Evolutionary conservation across 169 alveolate genomes (phyloP).

Genomic region (Plasmodium malariae): DNA sequence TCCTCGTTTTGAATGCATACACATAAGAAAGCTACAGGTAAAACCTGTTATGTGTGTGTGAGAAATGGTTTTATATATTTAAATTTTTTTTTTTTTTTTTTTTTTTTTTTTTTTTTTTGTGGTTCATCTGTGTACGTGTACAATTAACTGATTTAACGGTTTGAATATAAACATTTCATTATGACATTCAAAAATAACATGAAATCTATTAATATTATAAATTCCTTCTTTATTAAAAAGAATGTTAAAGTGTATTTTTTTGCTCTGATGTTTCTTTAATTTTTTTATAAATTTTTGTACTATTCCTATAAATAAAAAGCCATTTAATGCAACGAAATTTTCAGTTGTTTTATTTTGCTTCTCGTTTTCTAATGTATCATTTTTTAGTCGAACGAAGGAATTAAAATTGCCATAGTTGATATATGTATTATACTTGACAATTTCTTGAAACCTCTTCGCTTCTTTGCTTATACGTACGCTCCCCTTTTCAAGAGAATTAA

Average conservation of each 20-base stretch:
- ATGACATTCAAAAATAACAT: constrained; percentile 18
- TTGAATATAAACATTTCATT: constrained; percentile 34
- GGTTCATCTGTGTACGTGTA: constrained; percentile 32
- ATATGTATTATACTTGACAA: constrained; percentile 15
- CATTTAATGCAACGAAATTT: constrained; percentile 25
- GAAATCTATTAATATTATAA: constrained; percentile 67
- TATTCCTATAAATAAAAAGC: constrained; percentile 43
- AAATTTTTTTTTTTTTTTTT: too few relatives aligned
- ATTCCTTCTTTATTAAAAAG: constrained; percentile 56
- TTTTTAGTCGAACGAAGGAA: background rate
- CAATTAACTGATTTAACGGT: constrained; percentile 45
- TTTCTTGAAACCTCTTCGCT: constrained; percentile 10
- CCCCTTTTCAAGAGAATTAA: background rate
- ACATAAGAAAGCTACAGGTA: too few relatives aligned
- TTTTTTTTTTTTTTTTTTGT: background rate
- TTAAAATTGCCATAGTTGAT: background rate
- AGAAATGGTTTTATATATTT: too few relatives aligned
- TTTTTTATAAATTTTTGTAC: constrained; percentile 51
- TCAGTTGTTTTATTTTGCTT: background rate
- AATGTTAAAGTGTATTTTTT: constrained; percentile 51
- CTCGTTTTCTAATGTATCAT: background rate
- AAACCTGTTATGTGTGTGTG: too few relatives aligned
- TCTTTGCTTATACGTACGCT: background rate
- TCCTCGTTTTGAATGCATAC: too few relatives aligned
- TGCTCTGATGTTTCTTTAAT: constrained; percentile 38